A percentile compares a stretch with the other conserved stretches of the same genome.
Evolutionary conservation across 2,329 filamentous ascomycete species (phyloP).

Genomic region (Arachnopeziza araneosa): DNA sequence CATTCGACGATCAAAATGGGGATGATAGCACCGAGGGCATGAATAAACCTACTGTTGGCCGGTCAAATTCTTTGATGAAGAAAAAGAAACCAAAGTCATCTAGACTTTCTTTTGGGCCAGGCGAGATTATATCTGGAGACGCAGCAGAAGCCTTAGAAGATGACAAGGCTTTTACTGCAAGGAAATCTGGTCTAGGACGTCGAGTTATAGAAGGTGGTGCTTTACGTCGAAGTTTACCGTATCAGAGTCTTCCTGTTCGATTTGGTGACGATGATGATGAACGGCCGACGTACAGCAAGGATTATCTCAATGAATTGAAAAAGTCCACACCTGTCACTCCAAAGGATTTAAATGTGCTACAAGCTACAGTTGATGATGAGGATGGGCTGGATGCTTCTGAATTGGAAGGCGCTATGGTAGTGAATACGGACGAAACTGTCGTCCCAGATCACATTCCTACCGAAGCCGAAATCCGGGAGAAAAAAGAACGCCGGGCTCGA

Average conservation of each 20-base stretch:
- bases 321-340: conserved; percentile 82
- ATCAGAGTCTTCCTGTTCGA: conserved; percentile 21
- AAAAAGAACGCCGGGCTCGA: conserved; percentile 82
- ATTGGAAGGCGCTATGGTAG: conserved; percentile 59
- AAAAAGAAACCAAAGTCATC: conserved; percentile 57
- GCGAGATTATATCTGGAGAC: conserved; percentile 47
- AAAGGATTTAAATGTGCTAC: conserved; percentile 48
- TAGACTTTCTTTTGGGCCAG: conserved; percentile 70
- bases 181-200: conserved; percentile 56
- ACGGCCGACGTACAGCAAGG: conserved; percentile 76
- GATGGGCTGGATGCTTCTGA: conserved; percentile 56
- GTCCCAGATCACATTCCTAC: conserved; percentile 58
- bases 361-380: conserved; percentile 41
- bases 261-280: conserved; percentile 55
- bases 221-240: conserved; percentile 45
- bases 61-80: conserved; percentile 52
- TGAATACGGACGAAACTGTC: conserved; percentile 37
- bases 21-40: conserved; percentile 12
- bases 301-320: conserved; percentile 80
- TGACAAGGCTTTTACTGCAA: conserved; percentile 53
- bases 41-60: conserved; percentile 40
- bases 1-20: conserved; percentile 32
- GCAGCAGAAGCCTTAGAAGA: conserved; percentile 47
- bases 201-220: conserved; percentile 64
- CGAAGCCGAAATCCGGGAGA: conserved; percentile 80